phyloP scores from a whole-genome alignment of 2,329 filamentous ascomycete genomes.

The Coniella vitis region DNA sequence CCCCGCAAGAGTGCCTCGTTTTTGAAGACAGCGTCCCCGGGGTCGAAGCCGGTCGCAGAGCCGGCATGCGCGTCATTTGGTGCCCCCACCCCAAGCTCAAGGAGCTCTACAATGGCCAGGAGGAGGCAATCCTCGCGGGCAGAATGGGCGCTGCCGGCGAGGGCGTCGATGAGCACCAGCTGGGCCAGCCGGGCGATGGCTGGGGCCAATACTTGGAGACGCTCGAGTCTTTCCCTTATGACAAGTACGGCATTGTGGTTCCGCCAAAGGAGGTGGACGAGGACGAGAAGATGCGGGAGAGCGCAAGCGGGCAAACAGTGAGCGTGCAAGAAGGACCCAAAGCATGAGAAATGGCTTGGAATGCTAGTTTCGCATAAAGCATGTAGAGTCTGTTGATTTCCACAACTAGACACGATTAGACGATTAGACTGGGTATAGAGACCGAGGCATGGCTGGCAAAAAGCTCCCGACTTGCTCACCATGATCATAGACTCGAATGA shows the following conservation, averaged over 20 bases:
- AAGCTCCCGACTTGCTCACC: too few species aligned
- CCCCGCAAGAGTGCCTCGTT: conserved; percentile 82
- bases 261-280: conserved; percentile 36
- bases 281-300: conserved; percentile 36
- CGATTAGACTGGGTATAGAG: too few species aligned
- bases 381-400: too few species aligned
- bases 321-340: conserved; percentile 13
- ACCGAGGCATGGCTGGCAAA: too few species aligned
- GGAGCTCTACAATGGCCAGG: conserved; percentile 67
- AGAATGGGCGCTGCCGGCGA: conserved; percentile 61
- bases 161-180: conserved; percentile 43
- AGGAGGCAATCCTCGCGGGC: conserved; percentile 78
- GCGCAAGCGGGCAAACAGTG: conserved; percentile 17
- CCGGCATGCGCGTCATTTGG: conserved; percentile 94
- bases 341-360: background rate
- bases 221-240: conserved; percentile 51
- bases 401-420: too few species aligned
- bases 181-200: conserved; percentile 52
- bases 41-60: conserved; percentile 81
- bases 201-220: conserved; percentile 51
- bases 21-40: conserved; percentile 95
- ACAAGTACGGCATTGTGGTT: conserved; percentile 51
- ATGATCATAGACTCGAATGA: too few species aligned
- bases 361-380: background rate
- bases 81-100: conserved; percentile 75